Evolutionary conservation across 129 eudicot species (phyloP).

Genomic region (Glebionis coronaria): DNA sequence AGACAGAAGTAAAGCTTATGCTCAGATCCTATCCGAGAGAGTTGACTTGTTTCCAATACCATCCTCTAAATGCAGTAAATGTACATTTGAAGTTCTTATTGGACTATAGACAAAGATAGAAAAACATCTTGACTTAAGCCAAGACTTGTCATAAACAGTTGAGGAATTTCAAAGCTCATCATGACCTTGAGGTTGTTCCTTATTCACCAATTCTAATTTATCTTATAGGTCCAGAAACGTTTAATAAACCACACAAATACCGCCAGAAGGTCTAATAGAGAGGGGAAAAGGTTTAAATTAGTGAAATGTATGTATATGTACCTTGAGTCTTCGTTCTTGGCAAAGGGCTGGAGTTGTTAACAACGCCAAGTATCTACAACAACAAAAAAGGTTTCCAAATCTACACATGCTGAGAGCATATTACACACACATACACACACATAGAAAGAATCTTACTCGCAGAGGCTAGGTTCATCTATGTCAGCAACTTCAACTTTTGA

Average conservation of each 20-base stretch:
- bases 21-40: too few relatives aligned
- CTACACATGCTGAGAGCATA: neutral
- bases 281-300: neutral
- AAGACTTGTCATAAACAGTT: slow-evolving; percentile 22
- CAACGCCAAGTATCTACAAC: slow-evolving; percentile 67
- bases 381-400: neutral
- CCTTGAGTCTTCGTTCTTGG: too few relatives aligned
- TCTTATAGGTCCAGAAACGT: slow-evolving; percentile 70
- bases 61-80: too few relatives aligned
- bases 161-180: too few relatives aligned
- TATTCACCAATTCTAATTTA: slow-evolving; percentile 70
- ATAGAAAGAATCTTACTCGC: slow-evolving; percentile 66
- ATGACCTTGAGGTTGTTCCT: too few relatives aligned
- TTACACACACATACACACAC: neutral
- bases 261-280: slow-evolving; percentile 6
- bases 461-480: slow-evolving; percentile 97
- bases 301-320: slow-evolving; percentile 19
- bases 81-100: too few relatives aligned
- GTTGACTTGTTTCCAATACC: too few relatives aligned
- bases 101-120: slow-evolving; percentile 1
- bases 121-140: slow-evolving; percentile 8
- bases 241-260: neutral
- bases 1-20: too few relatives aligned
- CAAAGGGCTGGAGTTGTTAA: slow-evolving; percentile 75
- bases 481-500: too few relatives aligned